These are phyloP conservation scores for Backusella sp. DNA, from an alignment of 192 early-diverging fungal genomes.

Conservation along the genomic window DNA sequence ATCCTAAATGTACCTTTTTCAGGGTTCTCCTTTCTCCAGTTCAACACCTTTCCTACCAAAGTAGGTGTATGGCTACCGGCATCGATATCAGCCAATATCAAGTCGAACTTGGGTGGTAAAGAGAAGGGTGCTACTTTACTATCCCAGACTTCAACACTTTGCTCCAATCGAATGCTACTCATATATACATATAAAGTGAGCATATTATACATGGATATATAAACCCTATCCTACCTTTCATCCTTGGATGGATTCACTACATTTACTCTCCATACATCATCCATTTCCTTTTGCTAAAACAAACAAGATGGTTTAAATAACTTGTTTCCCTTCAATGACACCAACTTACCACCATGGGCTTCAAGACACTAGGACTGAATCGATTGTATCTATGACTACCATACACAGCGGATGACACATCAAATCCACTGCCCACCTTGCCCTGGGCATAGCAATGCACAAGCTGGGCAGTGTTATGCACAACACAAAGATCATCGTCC, in stretches of 20 bases:
- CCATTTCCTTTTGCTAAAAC: slow-evolving; percentile 27
- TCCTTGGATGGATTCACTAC: slow-evolving; percentile 5
- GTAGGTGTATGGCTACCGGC: slow-evolving; percentile 92
- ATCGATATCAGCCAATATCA: slow-evolving; percentile 92
- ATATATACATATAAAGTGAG: background rate
- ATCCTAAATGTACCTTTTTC: slow-evolving; percentile 43
- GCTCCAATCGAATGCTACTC: background rate
- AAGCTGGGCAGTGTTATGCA: slow-evolving; percentile 89
- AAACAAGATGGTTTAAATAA: too few species aligned
- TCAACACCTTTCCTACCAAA: slow-evolving; percentile 83
- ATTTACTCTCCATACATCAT: background rate
- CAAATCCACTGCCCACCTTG: slow-evolving; percentile 96
- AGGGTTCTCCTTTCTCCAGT: slow-evolving; percentile 74
- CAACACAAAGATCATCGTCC: slow-evolving; percentile 43
- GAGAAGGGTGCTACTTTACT: slow-evolving; percentile 57
- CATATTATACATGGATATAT: background rate
- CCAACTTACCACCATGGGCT: slow-evolving; percentile 49
- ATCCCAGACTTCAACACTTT: slow-evolving; percentile 55
- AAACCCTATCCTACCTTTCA: slow-evolving; percentile 16
- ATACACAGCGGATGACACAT: slow-evolving; percentile 90
- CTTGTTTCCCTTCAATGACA: background rate
- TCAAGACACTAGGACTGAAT: slow-evolving; percentile 72
- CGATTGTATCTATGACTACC: slow-evolving; percentile 87
- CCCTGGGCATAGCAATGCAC: slow-evolving; percentile 98
- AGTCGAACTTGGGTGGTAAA: slow-evolving; percentile 69